Evolutionary conservation across 2,329 filamentous ascomycete species (phyloP).

Genomic region (Fusarium sp.): DNA sequence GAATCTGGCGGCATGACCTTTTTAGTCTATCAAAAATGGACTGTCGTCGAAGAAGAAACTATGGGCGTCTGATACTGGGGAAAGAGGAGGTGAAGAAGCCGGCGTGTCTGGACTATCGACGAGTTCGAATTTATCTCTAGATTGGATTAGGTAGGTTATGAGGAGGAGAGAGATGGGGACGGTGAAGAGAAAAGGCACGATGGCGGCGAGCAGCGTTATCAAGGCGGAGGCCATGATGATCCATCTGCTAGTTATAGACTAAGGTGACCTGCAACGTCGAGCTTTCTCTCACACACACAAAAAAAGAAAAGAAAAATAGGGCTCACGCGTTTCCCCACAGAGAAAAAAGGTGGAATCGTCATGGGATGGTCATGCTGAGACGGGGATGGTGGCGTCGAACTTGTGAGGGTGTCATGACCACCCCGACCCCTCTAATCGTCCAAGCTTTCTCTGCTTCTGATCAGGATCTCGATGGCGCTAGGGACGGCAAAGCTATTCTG

Average conservation of each 20-base stretch:
- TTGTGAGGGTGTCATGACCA: conserved; percentile 32
- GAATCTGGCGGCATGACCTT: conserved; percentile 38
- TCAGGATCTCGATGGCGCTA: conserved; percentile 32
- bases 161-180: conserved; percentile 14
- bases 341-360: conserved; percentile 25
- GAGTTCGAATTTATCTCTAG: conserved; percentile 15
- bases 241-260: background rate
- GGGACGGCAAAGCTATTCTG: background rate
- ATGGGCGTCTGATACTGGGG: background rate
- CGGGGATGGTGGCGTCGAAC: background rate
- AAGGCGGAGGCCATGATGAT: conserved; percentile 13
- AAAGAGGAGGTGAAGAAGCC: background rate
- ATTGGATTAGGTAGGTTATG: conserved; percentile 24
- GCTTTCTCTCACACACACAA: background rate
- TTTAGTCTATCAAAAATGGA: background rate
- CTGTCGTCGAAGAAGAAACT: background rate
- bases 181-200: conserved; percentile 21
- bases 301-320: background rate
- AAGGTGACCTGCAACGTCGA: background rate
- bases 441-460: background rate
- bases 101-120: conserved; percentile 7
- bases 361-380: conserved; percentile 17
- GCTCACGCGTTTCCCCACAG: conserved; percentile 47
- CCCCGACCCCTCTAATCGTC: background rate
- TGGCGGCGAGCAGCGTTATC: conserved; percentile 7